phyloP scores from a whole-genome alignment of 148 eudicot species.

The Chenopodium formosanum region DNA sequence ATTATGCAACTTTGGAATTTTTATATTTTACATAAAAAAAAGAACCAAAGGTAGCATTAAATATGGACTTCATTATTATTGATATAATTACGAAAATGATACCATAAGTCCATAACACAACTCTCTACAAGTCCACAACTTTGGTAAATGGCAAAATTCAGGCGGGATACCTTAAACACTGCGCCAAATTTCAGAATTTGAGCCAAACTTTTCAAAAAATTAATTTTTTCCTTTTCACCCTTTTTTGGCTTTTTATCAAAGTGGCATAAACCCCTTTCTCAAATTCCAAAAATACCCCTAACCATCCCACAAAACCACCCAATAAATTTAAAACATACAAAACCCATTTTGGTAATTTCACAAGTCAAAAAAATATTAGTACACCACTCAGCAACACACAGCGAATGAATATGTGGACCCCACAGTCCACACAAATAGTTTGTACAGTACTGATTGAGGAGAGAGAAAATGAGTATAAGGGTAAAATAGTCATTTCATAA shows the following conservation, averaged over 20 bases:
- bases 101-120: too few species aligned
- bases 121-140: too few species aligned
- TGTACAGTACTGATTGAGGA: neutral
- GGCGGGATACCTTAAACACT: too few species aligned
- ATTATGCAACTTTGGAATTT: too few species aligned
- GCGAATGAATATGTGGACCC: neutral
- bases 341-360: conserved; percentile 1
- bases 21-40: too few species aligned
- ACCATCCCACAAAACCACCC: neutral
- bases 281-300: neutral
- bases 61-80: too few species aligned
- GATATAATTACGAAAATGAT: too few species aligned
- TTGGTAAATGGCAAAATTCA: too few species aligned
- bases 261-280: neutral
- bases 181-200: too few species aligned
- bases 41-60: too few species aligned
- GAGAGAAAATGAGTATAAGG: neutral
- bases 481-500: neutral
- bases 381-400: neutral
- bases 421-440: neutral
- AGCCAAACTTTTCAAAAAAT: too few species aligned
- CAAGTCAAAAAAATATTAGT: neutral
- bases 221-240: too few species aligned
- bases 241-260: neutral
- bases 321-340: neutral